phyloP scores from a whole-genome alignment of 73 alveolate species.

The Effrenium voratum region DNA sequence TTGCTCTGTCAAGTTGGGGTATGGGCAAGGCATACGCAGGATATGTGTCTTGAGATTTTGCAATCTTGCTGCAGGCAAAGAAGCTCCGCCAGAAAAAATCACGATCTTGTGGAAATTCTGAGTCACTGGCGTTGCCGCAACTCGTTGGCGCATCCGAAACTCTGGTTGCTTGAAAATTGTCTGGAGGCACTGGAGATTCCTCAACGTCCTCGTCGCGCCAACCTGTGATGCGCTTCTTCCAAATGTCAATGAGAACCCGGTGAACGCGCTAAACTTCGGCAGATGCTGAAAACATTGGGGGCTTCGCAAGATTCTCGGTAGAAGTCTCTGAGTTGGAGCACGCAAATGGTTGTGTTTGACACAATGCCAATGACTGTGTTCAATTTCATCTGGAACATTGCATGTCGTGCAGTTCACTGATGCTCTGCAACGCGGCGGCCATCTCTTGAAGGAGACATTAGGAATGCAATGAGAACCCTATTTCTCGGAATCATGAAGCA shows the following conservation, averaged over 20 bases:
- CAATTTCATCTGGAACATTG: neutral
- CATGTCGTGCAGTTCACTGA: neutral
- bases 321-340: neutral
- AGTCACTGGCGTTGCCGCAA: no score
- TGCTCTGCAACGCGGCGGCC: neutral
- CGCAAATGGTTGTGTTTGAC: neutral
- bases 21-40: neutral
- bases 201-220: slow-evolving; percentile 25
- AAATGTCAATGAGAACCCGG: neutral
- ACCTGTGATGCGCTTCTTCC: slow-evolving; percentile 1
- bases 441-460: slow-evolving; percentile 19
- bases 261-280: neutral
- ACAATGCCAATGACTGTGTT: slow-evolving; percentile 46
- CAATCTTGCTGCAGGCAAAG: neutral
- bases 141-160: no score
- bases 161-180: no score
- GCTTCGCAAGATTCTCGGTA: neutral
- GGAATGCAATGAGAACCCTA: slow-evolving; percentile 2
- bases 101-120: neutral
- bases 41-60: neutral
- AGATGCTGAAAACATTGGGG: slow-evolving; percentile 10
- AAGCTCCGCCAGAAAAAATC: slow-evolving; percentile 20
- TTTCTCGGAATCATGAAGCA: neutral
- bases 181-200: no score
- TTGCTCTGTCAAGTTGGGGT: neutral